Evolutionary conservation across 192 early-diverging fungal species (phyloP), one percentile per base, ranked within the genome.

Genomic region (Coemansia sp.): DNA sequence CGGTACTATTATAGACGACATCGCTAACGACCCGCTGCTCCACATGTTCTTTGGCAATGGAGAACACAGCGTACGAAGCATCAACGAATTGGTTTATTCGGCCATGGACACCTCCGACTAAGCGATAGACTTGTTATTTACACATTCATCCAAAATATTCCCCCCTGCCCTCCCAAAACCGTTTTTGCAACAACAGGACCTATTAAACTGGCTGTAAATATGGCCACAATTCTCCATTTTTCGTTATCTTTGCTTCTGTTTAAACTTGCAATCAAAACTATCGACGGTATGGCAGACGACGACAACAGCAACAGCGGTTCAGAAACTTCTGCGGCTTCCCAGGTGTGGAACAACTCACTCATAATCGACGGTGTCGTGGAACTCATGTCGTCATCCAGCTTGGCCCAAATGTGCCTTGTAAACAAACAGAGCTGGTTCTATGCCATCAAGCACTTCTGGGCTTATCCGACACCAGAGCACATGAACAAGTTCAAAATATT

Each of bases 341-440:
- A 9, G 17, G 50, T 55, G 34, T 62, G 61, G 61, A 42, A 37
- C 34, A 62, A 62, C 38, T 22, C 50, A 14, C 28, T 62, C 9
- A 55, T 62, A 30, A 11, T 62, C 9, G 25, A 38, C 15, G 36
- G 40, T 1, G 1, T 62, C 6, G 27, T 29, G 10, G 6, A 48
- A 2, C n/a, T 31, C 38, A 20, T 20, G 25, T 0, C 14, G 6
- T 14, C 15, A 2, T 11, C 15, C 27, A 44, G 50, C 28, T 62
- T 68, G 59, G 41, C 25, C 6, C 17, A 40, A 30, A 11, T 62
- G 4, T 48, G 60, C 15, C 41, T 45, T 2, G 38, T 37, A 8
- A 9, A 25, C 53, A 61, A 62, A 19, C 59, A 59, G 27, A 55
- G 52, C 25, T 68, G 67, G 67, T 10, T 42, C 22, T 61, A 62